These are phyloP conservation scores for Aspergillus niger DNA, from an alignment of 2,329 filamentous ascomycete genomes.

Conservation along the genomic window DNA sequence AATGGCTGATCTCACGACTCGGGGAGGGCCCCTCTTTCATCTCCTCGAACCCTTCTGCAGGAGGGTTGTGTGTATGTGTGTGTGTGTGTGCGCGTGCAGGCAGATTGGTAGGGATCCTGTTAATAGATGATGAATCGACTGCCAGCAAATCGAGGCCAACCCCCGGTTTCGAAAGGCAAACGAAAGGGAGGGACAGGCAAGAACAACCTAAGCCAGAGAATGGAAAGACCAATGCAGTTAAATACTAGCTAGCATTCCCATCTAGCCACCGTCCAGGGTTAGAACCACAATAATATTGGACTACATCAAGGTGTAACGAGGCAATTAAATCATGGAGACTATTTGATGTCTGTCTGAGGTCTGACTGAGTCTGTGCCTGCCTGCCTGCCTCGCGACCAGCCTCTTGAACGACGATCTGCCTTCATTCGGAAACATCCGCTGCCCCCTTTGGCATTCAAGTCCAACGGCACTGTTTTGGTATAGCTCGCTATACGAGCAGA, in stretches of 20 bases:
- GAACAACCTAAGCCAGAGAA: not conserved
- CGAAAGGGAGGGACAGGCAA: not conserved
- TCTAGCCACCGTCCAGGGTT: not conserved
- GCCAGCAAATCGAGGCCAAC: not conserved
- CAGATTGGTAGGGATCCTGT: not conserved
- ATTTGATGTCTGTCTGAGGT: constrained; percentile 2
- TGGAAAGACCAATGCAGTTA: not conserved
- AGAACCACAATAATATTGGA: not conserved
- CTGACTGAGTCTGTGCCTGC: not conserved
- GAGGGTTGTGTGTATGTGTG: not conserved
- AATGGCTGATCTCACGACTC: not conserved
- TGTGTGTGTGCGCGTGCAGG: not conserved
- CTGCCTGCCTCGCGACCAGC: constrained; percentile 14
- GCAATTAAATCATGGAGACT: not conserved
- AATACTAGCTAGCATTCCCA: not conserved
- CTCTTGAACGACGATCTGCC: constrained; percentile 19
- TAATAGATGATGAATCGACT: not conserved
- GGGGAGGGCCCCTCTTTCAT: not conserved
- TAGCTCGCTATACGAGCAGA: not conserved
- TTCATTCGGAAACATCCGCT: constrained; percentile 2
- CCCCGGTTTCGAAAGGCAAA: not conserved
- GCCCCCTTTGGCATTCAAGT: constrained; percentile 4
- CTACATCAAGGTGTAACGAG: not conserved
- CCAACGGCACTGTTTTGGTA: not conserved
- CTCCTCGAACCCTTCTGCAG: not conserved